Evolutionary conservation across 2,329 filamentous ascomycete species (phyloP).

Genomic region (Colletotrichum sp.): DNA sequence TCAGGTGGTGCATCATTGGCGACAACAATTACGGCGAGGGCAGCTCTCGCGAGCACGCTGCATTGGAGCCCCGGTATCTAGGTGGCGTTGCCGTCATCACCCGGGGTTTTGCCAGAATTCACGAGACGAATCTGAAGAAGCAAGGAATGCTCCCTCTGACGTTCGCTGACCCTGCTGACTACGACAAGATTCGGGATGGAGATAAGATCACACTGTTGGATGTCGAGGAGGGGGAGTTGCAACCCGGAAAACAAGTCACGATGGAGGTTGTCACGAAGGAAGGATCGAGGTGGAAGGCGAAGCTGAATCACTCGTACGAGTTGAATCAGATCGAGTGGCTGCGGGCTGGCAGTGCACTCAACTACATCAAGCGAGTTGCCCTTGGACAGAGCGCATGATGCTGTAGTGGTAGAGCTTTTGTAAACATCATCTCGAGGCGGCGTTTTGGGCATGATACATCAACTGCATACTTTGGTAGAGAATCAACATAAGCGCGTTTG

Average conservation of each 20-base stretch:
- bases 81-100: constrained; percentile 83
- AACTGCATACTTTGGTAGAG: neutral
- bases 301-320: constrained; percentile 36
- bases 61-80: constrained; percentile 83
- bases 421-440: neutral
- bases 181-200: constrained; percentile 66
- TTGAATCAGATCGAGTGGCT: constrained; percentile 35
- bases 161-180: constrained; percentile 75
- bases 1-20: constrained; percentile 35
- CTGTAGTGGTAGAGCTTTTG: neutral
- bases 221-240: constrained; percentile 23
- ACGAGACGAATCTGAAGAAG: constrained; percentile 95
- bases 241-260: constrained; percentile 29
- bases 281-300: constrained; percentile 30
- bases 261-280: constrained; percentile 31
- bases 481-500: neutral
- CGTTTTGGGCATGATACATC: neutral
- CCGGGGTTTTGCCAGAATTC: constrained; percentile 84
- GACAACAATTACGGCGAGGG: constrained; percentile 78
- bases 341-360: constrained; percentile 38
- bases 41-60: constrained; percentile 84
- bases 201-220: constrained; percentile 4
- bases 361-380: constrained; percentile 29
- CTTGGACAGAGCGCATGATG: neutral
- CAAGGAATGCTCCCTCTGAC: constrained; percentile 64